These are phyloP conservation scores for Venustampulla echinocandica DNA, from an alignment of 495 filamentous ascomycete genomes.

Conservation along the genomic window DNA sequence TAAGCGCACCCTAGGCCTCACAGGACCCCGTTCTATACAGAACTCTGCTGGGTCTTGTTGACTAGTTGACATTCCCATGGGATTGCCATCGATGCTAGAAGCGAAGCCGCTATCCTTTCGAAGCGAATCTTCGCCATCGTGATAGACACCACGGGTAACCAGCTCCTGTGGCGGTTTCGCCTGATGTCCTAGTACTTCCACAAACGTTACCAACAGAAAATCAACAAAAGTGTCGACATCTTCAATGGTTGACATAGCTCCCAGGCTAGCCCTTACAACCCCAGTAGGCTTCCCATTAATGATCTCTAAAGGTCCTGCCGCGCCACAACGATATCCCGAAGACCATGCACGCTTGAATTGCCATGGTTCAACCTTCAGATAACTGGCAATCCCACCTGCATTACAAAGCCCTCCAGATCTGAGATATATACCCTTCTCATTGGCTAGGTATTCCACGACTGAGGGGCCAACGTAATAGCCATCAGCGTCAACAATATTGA, in stretches of 20 bases:
- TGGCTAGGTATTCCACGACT: constrained; percentile 54
- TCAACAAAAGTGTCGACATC: constrained; percentile 51
- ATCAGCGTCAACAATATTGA: constrained; percentile 50
- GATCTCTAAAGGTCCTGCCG: constrained; percentile 35
- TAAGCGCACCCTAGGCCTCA: too few species aligned
- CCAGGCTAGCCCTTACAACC: constrained; percentile 57
- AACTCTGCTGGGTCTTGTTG: too few species aligned
- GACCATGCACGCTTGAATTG: constrained; percentile 54
- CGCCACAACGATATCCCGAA: constrained; percentile 54
- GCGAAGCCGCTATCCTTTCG: too few species aligned
- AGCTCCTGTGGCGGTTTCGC: too few species aligned
- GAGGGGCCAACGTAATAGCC: constrained; percentile 50
- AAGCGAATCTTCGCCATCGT: too few species aligned
- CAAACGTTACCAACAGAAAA: constrained; percentile 11
- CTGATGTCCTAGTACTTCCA: too few species aligned
- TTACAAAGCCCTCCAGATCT: constrained; percentile 62
- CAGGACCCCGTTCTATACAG: too few species aligned
- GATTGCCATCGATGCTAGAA: too few species aligned
- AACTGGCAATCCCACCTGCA: constrained; percentile 43
- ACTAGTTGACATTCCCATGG: too few species aligned
- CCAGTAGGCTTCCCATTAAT: constrained; percentile 51
- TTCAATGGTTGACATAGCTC: constrained; percentile 57
- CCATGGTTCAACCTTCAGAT: constrained; percentile 38
- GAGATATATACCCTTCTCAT: constrained; percentile 53
- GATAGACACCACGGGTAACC: too few species aligned